Percentiles rank a stretch among this genome's conserved stretches.
Conservation (phyloP, 2,329 filamentous ascomycete genomes). For the Aspergillus chevalieri region DNA sequence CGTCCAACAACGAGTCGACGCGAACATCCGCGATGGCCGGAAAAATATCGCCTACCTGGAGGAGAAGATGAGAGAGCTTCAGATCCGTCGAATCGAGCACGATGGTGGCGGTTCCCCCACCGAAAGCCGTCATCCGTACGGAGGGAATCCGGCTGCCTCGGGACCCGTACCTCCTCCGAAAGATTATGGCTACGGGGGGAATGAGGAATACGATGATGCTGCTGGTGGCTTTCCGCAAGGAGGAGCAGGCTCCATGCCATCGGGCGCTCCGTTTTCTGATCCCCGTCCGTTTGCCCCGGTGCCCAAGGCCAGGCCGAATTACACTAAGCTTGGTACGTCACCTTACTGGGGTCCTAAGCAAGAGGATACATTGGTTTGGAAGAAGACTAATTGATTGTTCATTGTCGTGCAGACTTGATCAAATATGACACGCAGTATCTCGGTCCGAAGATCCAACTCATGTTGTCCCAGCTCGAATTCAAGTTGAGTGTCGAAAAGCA, state of each 20-base stretch:
- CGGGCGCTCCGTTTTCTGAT: slow-evolving; percentile 70
- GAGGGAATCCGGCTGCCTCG: neutral
- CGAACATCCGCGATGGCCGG: slow-evolving; percentile 86
- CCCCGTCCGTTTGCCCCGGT: slow-evolving; percentile 61
- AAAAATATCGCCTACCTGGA: slow-evolving; percentile 95
- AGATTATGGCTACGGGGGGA: slow-evolving; percentile 52
- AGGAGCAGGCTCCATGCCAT: slow-evolving; percentile 70
- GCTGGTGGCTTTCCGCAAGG: slow-evolving; percentile 52
- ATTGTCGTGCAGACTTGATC: slow-evolving; percentile 68
- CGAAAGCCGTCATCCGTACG: slow-evolving; percentile 34
- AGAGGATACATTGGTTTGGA: neutral
- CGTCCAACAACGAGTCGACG: slow-evolving; percentile 84
- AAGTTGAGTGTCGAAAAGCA: slow-evolving; percentile 98
- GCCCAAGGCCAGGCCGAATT: slow-evolving; percentile 77
- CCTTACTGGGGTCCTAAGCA: slow-evolving; percentile 3
- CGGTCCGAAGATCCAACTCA: slow-evolving; percentile 94
- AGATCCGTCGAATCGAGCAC: slow-evolving; percentile 68
- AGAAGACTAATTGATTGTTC: neutral
- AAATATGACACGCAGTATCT: slow-evolving; percentile 97
- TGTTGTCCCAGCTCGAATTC: slow-evolving; percentile 97
- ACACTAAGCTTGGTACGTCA: slow-evolving; percentile 84
- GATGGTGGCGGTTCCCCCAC: slow-evolving; percentile 37
- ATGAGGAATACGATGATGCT: slow-evolving; percentile 60
- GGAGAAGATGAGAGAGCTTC: slow-evolving; percentile 80
- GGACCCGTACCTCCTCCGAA: slow-evolving; percentile 67